Percentiles rank a stretch among this genome's conserved stretches.
phyloP scores from a whole-genome alignment of 148 eudicot species.

The Heliamphora exappendiculata region DNA sequence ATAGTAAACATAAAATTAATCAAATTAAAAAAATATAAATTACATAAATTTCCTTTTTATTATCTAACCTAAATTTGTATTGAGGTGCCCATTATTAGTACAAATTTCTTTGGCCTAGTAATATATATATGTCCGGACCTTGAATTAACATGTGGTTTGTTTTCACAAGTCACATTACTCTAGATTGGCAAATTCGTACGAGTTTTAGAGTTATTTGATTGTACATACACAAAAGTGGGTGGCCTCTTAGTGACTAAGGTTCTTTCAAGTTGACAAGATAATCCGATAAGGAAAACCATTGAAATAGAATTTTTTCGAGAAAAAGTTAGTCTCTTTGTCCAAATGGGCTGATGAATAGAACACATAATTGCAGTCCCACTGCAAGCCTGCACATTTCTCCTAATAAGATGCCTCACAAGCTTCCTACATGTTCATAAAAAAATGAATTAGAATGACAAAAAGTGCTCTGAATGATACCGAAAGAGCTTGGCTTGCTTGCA shows the following conservation, averaged over 20 bases:
- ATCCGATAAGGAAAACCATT: slow-evolving; percentile 15
- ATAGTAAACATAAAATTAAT: too few species aligned
- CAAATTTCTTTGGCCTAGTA: too few species aligned
- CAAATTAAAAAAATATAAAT: too few species aligned
- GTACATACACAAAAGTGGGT: slow-evolving; percentile 37
- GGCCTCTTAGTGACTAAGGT: slow-evolving; percentile 47
- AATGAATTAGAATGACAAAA: background rate
- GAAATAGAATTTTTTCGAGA: slow-evolving; percentile 21
- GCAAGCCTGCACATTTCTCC: slow-evolving; percentile 43
- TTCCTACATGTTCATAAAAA: slow-evolving; percentile 1
- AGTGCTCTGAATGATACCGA: background rate
- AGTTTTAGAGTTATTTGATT: too few species aligned
- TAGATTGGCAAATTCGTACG: too few species aligned
- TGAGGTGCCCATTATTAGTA: too few species aligned
- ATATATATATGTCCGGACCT: too few species aligned
- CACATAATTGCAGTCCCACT: slow-evolving; percentile 39
- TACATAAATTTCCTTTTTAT: too few species aligned
- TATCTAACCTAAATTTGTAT: too few species aligned
- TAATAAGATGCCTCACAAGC: background rate
- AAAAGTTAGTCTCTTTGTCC: slow-evolving; percentile 20
- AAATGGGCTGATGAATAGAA: slow-evolving; percentile 49
- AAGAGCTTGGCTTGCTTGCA: background rate
- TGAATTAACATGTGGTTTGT: too few species aligned
- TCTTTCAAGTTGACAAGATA: slow-evolving; percentile 36
- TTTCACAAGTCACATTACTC: too few species aligned